A percentile compares a stretch with the other conserved stretches of the same genome.
These are phyloP conservation scores for Piper betle DNA, from an alignment of 164 flowering plant species.

Conservation along the genomic window DNA sequence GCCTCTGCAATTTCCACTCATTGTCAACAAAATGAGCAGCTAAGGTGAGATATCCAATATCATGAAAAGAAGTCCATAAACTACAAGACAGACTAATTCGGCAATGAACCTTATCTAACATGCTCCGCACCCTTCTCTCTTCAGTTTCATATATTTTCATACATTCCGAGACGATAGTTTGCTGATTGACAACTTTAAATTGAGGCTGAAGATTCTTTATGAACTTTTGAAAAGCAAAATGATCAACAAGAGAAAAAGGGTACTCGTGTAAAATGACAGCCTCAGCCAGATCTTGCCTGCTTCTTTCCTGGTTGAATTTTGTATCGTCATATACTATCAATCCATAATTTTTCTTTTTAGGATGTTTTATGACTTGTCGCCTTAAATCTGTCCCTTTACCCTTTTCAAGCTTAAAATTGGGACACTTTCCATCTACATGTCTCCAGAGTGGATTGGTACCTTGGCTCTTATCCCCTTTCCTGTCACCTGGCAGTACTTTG, in stretches of 20 bases:
- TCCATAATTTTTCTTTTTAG: not conserved
- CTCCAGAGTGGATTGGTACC: slow-evolving; percentile 93
- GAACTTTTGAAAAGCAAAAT: slow-evolving; percentile 3
- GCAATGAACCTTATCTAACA: slow-evolving; percentile 1
- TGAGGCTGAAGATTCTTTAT: slow-evolving; percentile 6
- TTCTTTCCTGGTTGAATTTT: slow-evolving; percentile 4
- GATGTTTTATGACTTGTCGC: not conserved
- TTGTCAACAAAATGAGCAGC: slow-evolving; percentile 4
- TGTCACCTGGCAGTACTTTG: not conserved
- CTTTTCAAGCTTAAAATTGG: slow-evolving; percentile 27
- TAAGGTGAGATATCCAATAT: not conserved
- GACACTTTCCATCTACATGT: slow-evolving; percentile 55
- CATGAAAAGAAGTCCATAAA: slow-evolving; percentile 4
- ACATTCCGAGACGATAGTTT: slow-evolving; percentile 3
- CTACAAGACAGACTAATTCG: slow-evolving; percentile 4
- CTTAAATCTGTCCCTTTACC: not conserved
- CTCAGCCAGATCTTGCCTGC: slow-evolving; percentile 7
- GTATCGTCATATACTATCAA: not conserved
- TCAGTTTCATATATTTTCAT: slow-evolving; percentile 5
- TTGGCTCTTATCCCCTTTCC: slow-evolving; percentile 24
- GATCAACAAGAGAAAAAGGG: slow-evolving; percentile 5
- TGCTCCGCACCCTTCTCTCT: slow-evolving; percentile 1
- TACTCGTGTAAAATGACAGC: slow-evolving; percentile 3
- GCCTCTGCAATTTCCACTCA: too few relatives aligned
- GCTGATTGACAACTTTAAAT: not conserved